Percentiles rank a stretch among this genome's conserved stretches.
Conservation (phyloP, 768 basidiomycete genomes). For the Phylloporus sp. region DNA sequence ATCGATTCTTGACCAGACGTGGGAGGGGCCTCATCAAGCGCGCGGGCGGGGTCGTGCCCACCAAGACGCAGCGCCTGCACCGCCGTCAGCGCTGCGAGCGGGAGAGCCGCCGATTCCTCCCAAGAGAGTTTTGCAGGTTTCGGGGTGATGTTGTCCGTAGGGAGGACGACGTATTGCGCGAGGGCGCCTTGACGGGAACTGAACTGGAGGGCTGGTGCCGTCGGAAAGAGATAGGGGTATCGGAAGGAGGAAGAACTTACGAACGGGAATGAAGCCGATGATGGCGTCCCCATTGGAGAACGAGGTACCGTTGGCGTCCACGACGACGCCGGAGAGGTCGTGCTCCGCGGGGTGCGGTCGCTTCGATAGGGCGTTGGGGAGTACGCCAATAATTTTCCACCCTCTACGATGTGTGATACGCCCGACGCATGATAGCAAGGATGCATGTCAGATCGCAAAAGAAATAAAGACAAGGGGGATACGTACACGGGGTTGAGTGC, state of each 20-base stretch:
- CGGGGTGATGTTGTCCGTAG: slow-evolving; percentile 35
- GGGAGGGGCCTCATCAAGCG: neutral
- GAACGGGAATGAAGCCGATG: slow-evolving; percentile 47
- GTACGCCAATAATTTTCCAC: slow-evolving; percentile 48
- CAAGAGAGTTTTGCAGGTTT: slow-evolving; percentile 47
- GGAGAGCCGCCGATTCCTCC: slow-evolving; percentile 56
- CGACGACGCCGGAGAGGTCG: slow-evolving; percentile 62
- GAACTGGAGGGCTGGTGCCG: slow-evolving; percentile 21
- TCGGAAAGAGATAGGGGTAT: neutral
- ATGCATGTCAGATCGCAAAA: neutral
- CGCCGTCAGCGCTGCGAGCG: slow-evolving; percentile 55
- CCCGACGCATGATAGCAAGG: neutral
- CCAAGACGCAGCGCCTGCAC: slow-evolving; percentile 48
- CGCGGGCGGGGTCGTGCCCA: slow-evolving; percentile 41
- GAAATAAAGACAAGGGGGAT: neutral
- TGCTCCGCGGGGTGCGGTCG: slow-evolving; percentile 53
- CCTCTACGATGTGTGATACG: slow-evolving; percentile 37
- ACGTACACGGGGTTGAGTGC: slow-evolving; percentile 67
- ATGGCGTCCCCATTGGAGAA: slow-evolving; percentile 60
- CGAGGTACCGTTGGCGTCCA: slow-evolving; percentile 46
- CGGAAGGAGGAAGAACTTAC: slow-evolving; percentile 22
- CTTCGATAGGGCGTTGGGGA: slow-evolving; percentile 43
- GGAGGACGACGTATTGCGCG: slow-evolving; percentile 50
- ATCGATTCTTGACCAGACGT: slow-evolving; percentile 40
- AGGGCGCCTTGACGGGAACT: slow-evolving; percentile 51